phyloP scores from a whole-genome alignment of 2,329 filamentous ascomycete genomes.

The Colletotrichum sp. region DNA sequence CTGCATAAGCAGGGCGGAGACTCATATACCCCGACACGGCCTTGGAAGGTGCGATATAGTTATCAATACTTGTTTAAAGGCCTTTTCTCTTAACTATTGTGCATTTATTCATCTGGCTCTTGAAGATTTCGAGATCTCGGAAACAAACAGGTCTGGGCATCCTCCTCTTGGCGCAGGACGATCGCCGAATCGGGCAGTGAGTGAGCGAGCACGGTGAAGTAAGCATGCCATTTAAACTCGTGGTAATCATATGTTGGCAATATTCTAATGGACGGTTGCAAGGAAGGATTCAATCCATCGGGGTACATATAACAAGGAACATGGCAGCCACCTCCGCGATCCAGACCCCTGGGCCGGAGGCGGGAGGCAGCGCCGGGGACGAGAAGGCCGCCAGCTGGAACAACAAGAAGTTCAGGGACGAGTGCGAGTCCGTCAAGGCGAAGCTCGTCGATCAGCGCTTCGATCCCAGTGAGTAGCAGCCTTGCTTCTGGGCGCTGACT shows the following conservation, averaged over 20 bases:
- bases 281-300: background rate
- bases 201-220: background rate
- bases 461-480: constrained; percentile 37
- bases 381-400: constrained; percentile 31
- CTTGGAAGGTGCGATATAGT: background rate
- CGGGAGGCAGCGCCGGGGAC: constrained; percentile 21
- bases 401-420: constrained; percentile 46
- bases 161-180: background rate
- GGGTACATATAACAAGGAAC: background rate
- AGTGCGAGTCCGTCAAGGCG: constrained; percentile 41
- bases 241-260: background rate
- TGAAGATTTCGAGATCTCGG: background rate
- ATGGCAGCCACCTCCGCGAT: constrained; percentile 10
- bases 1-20: background rate
- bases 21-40: background rate
- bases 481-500: background rate
- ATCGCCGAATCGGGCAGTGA: background rate
- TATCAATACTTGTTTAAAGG: background rate
- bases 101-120: background rate
- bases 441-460: constrained; percentile 51
- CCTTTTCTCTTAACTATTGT: background rate
- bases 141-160: background rate
- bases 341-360: constrained; percentile 15
- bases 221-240: background rate
- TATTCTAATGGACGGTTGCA: background rate